A percentile compares a stretch with the other conserved stretches of the same genome.
phyloP scores from a whole-genome alignment of 176 grass and related monocot species.

The Triticum timopheevii region DNA sequence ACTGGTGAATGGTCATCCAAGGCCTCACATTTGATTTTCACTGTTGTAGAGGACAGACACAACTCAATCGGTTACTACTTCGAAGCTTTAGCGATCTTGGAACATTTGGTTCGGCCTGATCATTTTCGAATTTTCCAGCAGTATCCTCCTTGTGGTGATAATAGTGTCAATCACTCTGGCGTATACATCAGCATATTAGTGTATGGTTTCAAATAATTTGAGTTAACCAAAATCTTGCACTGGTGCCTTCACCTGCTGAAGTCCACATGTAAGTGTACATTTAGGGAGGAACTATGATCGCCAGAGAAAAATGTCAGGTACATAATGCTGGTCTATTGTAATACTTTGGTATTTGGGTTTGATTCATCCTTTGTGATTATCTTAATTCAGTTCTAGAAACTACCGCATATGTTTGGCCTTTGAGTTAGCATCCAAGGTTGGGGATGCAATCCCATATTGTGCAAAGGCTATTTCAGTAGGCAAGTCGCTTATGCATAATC shows the following conservation, averaged over 20 bases:
- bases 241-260: neutral
- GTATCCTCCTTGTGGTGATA: no score
- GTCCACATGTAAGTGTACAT: neutral
- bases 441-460: conserved; percentile 75
- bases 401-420: conserved; percentile 69
- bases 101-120: conserved; percentile 49
- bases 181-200: no score
- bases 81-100: conserved; percentile 75
- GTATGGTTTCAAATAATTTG: neutral
- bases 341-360: neutral
- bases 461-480: conserved; percentile 62
- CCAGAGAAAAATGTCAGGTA: neutral
- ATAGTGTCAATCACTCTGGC: no score
- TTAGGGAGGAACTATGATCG: neutral
- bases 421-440: conserved; percentile 52
- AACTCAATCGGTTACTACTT: conserved; percentile 65
- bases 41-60: conserved; percentile 65
- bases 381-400: conserved; percentile 60
- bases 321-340: neutral
- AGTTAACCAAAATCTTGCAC: neutral
- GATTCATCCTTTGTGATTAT: neutral
- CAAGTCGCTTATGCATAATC: conserved; percentile 59
- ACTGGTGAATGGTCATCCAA: neutral
- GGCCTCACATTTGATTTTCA: neutral
- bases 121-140: conserved; percentile 56